Conservation (phyloP, 169 alveolate genomes). For the Plasmodium malariae region DNA sequence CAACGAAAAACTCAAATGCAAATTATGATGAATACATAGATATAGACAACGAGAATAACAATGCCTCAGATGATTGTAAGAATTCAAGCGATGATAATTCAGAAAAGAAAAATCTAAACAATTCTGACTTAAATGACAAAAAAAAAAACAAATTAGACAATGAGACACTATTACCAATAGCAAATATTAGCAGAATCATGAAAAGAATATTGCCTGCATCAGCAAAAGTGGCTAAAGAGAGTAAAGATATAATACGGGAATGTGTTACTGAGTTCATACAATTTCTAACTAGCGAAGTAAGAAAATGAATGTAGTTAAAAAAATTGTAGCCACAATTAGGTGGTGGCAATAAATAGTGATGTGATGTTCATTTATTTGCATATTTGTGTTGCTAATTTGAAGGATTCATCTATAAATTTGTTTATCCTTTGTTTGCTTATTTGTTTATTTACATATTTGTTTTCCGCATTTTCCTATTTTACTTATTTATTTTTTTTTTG, state of each 20-base stretch:
- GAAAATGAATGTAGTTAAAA: background rate
- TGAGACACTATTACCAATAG: constrained; percentile 92
- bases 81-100: constrained; percentile 46
- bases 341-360: too few relatives aligned
- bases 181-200: constrained; percentile 96
- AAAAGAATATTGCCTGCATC: constrained; percentile 93
- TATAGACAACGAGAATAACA: constrained; percentile 30
- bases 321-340: too few relatives aligned
- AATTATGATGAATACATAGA: constrained; percentile 29
- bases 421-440: too few relatives aligned
- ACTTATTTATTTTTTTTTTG: background rate
- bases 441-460: background rate
- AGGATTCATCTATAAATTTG: too few relatives aligned
- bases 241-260: constrained; percentile 95
- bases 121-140: constrained; percentile 17
- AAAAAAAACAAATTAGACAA: constrained; percentile 28
- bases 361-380: too few relatives aligned
- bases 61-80: constrained; percentile 33
- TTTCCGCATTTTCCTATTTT: background rate
- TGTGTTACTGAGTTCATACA: constrained; percentile 96
- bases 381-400: too few relatives aligned
- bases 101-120: constrained; percentile 7
- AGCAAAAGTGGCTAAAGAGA: constrained; percentile 95
- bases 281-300: constrained; percentile 93
- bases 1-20: background rate